Evolutionary conservation across 192 early-diverging fungal genomes (phyloP), one percentile per base, ranked within the genome.

Genomic region (Coemansia sp.): DNA sequence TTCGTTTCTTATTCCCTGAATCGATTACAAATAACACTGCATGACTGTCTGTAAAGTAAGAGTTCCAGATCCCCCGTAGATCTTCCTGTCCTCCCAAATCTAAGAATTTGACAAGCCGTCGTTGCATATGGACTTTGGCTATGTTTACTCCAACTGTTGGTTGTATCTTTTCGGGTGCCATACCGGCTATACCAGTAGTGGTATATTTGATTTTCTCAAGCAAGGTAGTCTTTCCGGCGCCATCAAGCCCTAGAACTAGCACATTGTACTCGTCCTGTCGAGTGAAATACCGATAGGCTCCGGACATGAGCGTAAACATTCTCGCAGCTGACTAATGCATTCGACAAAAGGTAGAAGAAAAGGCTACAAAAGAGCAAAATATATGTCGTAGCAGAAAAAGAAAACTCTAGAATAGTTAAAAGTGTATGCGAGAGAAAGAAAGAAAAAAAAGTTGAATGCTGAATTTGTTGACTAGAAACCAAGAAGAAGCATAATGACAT

Each of bases 161-260:
- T 36, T 87, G 88, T 59, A 98, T 96, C 64, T 91, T 93, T n/a
- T 94, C 93, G 23, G 93, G 90, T 14, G 89, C 71, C 62, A 97
- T 81, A n/a, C 90, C 88, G 19, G 84, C 74, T 10, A 87, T 71
- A 3, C 90, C 91, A 20, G 87, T 83, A 68, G 88, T 94, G 17
- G 89, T 84, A 27, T 90, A 77, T 76, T 98, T 98, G 24, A 98
- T 91, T 36, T 87, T 83, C 69, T 98, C 96, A 30, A 98, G 84
- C 23, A 98, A 68, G n/a, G 96, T 97, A 5, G 96, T 97, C 76
- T 98, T 98, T 52, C 96, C 96, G n/a, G 94, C 93, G 76, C 94
- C 93, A 71, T 98, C 96, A 22, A 97, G 88, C 29, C 96, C 96
- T 31, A 98, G 79, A 57, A 98, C 92, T n/a, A 98, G 85, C n/a